These are phyloP conservation scores for Hanseniaspora clermontiae DNA, from an alignment of 805 yeast genomes.

Conservation along the genomic window DNA sequence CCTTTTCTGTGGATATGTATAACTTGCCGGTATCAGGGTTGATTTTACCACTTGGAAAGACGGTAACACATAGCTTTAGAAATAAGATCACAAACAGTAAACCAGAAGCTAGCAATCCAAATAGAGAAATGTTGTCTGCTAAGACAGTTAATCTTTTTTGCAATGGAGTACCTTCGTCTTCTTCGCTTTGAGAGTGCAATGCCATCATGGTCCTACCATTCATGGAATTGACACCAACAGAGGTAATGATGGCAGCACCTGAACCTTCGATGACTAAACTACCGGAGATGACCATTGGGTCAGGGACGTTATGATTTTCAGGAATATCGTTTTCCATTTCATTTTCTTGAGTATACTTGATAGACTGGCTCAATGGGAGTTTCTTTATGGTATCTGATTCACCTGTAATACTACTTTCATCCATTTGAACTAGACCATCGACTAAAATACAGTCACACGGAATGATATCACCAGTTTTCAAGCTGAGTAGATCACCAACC, in stretches of 20 bases:
- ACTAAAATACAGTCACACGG: conserved; percentile 79
- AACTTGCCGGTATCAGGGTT: conserved; percentile 17
- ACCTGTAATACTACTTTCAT: conserved; percentile 88
- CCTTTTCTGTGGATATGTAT: conserved; percentile 48
- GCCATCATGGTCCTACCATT: conserved; percentile 87
- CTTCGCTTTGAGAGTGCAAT: conserved; percentile 59
- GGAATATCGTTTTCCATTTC: conserved; percentile 23
- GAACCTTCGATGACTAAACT: conserved; percentile 77
- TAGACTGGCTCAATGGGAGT: conserved; percentile 37
- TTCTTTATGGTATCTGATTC: conserved; percentile 78
- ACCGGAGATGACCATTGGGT: conserved; percentile 84
- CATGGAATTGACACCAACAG: conserved; percentile 80
- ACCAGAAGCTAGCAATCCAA: conserved; percentile 76
- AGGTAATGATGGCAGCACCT: conserved; percentile 75
- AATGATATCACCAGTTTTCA: conserved; percentile 89
- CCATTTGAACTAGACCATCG: conserved; percentile 69
- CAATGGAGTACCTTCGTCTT: conserved; percentile 51
- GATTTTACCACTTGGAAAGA: conserved; percentile 41
- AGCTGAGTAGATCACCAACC: conserved; percentile 72
- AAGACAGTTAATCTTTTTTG: conserved; percentile 67
- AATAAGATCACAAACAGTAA: conserved; percentile 70
- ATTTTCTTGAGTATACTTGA: conserved; percentile 22
- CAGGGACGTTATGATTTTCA: conserved; percentile 33
- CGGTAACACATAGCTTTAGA: conserved; percentile 53
- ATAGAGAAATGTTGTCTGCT: conserved; percentile 91